phyloP scores from a whole-genome alignment of 768 basidiomycete species.

The Russula earlei region DNA sequence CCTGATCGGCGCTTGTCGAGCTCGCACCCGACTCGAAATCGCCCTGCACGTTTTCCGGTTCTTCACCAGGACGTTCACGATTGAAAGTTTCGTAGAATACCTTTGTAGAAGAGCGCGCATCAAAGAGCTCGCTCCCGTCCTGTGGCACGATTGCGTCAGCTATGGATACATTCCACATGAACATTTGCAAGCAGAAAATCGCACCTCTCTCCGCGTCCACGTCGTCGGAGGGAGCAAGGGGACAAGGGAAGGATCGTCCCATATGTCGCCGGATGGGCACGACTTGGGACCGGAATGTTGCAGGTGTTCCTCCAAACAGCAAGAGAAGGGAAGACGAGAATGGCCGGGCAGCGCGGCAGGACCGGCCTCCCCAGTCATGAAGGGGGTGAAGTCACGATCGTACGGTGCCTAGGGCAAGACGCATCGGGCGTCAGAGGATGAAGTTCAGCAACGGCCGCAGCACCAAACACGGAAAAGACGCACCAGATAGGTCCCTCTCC shows the following conservation, averaged over 20 bases:
- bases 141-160: not conserved
- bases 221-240: not conserved
- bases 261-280: not conserved
- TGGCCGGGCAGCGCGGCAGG: not conserved
- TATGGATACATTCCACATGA: not conserved
- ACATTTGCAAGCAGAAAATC: too few species aligned
- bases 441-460: not conserved
- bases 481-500: conserved; percentile 10
- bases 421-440: not conserved
- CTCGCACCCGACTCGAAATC: not conserved
- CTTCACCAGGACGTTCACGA: not conserved
- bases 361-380: conserved; percentile 1
- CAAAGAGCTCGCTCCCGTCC: conserved; percentile 7
- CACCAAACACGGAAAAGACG: conserved; percentile 3
- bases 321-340: conserved; percentile 9
- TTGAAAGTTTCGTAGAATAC: conserved; percentile 15
- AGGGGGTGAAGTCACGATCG: not conserved
- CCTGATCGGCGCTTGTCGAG: not conserved
- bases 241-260: not conserved
- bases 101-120: not conserved
- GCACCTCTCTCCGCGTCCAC: conserved; percentile 11
- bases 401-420: not conserved
- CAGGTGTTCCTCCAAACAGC: conserved; percentile 15
- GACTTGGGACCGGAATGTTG: not conserved
- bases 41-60: not conserved